phyloP scores from a whole-genome alignment of 139 green algal genomes.

The Diplosphaera chodatii region DNA sequence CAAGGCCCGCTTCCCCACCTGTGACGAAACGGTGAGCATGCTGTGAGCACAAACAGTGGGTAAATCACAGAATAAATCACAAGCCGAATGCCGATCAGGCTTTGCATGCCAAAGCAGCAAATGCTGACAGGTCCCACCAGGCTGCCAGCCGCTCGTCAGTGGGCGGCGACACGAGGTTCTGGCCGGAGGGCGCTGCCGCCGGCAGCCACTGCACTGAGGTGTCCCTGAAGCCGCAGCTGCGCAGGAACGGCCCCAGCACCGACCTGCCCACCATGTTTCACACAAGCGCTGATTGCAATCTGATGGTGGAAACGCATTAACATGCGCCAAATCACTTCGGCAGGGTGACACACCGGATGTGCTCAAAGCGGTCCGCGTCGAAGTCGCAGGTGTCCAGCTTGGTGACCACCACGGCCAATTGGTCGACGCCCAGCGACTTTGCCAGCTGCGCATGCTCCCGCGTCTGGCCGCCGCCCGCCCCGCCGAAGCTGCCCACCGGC shows the following conservation, averaged over 20 bases:
- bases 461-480: constrained; percentile 74
- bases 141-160: constrained; percentile 24
- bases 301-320: too few relatives aligned
- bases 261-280: constrained; percentile 17
- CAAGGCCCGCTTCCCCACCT: constrained; percentile 44
- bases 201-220: constrained; percentile 74
- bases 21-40: too few relatives aligned
- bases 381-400: constrained; percentile 82
- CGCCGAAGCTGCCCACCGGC: constrained; percentile 3
- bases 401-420: constrained; percentile 84
- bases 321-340: too few relatives aligned
- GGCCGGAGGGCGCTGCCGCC: constrained; percentile 58
- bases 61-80: too few relatives aligned
- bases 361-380: constrained; percentile 63
- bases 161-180: constrained; percentile 71
- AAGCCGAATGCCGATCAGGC: too few relatives aligned
- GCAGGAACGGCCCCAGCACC: constrained; percentile 75
- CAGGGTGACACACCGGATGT: constrained; percentile 41
- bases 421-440: constrained; percentile 78
- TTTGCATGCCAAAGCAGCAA: too few relatives aligned
- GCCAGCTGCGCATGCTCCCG: constrained; percentile 92
- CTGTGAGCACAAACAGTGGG: background rate
- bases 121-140: constrained; percentile 59
- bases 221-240: constrained; percentile 69
- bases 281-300: too few relatives aligned